A percentile compares a stretch with the other conserved stretches of the same genome.
These are phyloP conservation scores for Chrysoporthe cubensis DNA, from an alignment of 2,329 filamentous ascomycete genomes.

Conservation along the genomic window DNA sequence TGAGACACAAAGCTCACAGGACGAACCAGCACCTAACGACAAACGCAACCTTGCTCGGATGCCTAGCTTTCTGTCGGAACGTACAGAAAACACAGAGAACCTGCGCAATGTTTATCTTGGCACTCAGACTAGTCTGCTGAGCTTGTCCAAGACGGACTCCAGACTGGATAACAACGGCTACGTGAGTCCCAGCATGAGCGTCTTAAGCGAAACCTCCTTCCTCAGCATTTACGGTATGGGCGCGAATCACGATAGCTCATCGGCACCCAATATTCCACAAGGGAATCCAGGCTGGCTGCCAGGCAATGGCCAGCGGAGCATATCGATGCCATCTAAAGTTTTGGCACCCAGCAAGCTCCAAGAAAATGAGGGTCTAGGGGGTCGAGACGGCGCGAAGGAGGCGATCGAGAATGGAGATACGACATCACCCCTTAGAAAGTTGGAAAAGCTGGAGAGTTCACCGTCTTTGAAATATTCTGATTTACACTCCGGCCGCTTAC, in stretches of 20 bases:
- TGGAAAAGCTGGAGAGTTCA: slow-evolving; percentile 48
- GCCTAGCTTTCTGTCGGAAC: slow-evolving; percentile 68
- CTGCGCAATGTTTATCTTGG: slow-evolving; percentile 63
- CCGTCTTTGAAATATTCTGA: slow-evolving; percentile 22
- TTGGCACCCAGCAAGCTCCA: slow-evolving; percentile 32
- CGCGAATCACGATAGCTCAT: slow-evolving; percentile 33
- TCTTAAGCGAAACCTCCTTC: slow-evolving; percentile 71
- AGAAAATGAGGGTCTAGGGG: neutral
- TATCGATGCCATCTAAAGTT: slow-evolving; percentile 29
- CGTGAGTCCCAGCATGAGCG: slow-evolving; percentile 64
- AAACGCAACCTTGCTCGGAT: slow-evolving; percentile 51
- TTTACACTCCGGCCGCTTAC: slow-evolving; percentile 33
- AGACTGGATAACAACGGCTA: slow-evolving; percentile 46
- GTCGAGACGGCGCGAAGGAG: slow-evolving; percentile 9
- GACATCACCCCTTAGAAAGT: slow-evolving; percentile 53
- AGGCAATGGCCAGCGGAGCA: slow-evolving; percentile 50
- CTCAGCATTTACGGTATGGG: slow-evolving; percentile 64
- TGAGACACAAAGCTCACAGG: slow-evolving; percentile 2
- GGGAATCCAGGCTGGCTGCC: slow-evolving; percentile 51
- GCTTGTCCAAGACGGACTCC: slow-evolving; percentile 52
- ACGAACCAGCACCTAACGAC: slow-evolving; percentile 34
- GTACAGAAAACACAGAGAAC: slow-evolving; percentile 62
- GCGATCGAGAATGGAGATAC: slow-evolving; percentile 26
- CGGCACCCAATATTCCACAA: slow-evolving; percentile 34
- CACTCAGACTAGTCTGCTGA: slow-evolving; percentile 52